Evolutionary conservation across 2,329 filamentous ascomycete species (phyloP), one percentile per base, ranked within the genome.

Genomic region (Aspergillus sp.): DNA sequence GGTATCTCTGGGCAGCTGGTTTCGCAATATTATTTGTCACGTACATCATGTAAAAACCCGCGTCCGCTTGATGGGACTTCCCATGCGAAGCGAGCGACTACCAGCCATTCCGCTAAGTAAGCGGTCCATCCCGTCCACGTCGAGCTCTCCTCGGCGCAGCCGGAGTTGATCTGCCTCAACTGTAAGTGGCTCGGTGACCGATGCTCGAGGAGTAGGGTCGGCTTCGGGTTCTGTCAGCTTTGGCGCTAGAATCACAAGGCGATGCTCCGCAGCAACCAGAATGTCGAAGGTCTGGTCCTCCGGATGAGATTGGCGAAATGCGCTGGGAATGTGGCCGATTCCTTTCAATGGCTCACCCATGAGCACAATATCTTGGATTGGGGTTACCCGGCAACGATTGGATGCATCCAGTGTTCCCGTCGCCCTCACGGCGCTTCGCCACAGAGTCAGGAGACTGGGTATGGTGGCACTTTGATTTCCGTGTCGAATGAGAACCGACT

Each of bases 91-190:
- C 37, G 72, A 64, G 43, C 66, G 68, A 35, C 62, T 64, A 11
- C 64, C 66, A 33, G 70, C 68, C 77, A 80, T 80, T 41, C 73
- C 72, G 27, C 71, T 76, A 39, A 81, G 64, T 4, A 80, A 65
- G 19, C 77, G 72, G 56, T 77, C 77, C 77, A 81, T 80, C 47
- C 77, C 78, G 43, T 79, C 73, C 15, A 81, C 70, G 57, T 79
- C 78, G 15, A 81, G 70, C 53, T 79, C 75, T 44, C 77, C 78
- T 46, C 69, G 69, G 45, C 64, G 73, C 12, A 80, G 70, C 64
- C 74, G 73, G 31, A 72, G 60, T 60, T 79, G 76, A 48, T 80
- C 77, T 8, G 63, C 64, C n/a, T 73, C 70, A 6, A 55, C 54
- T 15, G 59, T 63, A 19, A 61, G 50, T 39, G 66, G 58, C 43